Percentiles rank a stretch among this genome's conserved stretches.
Evolutionary conservation across 148 eudicot genomes (phyloP).

Genomic region (Persicaria tinctoria): DNA sequence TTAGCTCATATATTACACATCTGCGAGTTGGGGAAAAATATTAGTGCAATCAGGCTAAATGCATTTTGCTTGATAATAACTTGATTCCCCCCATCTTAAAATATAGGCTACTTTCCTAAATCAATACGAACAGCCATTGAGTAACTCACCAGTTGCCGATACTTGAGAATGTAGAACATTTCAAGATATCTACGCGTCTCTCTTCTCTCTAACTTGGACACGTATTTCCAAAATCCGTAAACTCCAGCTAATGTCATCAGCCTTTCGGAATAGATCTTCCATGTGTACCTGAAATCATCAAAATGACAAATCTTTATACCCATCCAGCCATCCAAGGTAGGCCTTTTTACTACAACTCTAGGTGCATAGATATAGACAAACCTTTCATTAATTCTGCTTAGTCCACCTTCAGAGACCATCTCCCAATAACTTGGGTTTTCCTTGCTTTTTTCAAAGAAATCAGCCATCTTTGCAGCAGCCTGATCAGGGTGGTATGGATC

Average conservation of each 20-base stretch:
- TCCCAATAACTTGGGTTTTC: conserved; percentile 64
- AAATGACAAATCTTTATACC: neutral
- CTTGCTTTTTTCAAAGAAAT: conserved; percentile 51
- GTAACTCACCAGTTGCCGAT: conserved; percentile 68
- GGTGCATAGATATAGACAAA: conserved; percentile 19
- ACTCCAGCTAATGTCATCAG: conserved; percentile 95
- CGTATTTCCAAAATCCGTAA: conserved; percentile 98
- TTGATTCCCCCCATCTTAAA: neutral
- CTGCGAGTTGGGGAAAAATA: no score
- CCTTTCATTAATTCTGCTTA: conserved; percentile 77
- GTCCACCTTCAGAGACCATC: conserved; percentile 50
- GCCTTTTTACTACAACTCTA: neutral
- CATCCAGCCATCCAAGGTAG: neutral
- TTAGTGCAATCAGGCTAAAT: neutral
- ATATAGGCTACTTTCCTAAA: neutral
- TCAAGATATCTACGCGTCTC: conserved; percentile 89
- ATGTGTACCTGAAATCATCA: conserved; percentile 67
- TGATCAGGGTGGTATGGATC: conserved; percentile 95
- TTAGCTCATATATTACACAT: neutral
- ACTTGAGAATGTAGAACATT: conserved; percentile 97
- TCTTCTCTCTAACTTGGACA: conserved; percentile 88
- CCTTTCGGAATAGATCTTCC: conserved; percentile 95
- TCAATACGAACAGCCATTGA: neutral
- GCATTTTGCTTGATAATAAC: neutral
- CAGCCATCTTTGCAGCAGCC: conserved; percentile 42